phyloP scores from a whole-genome alignment of 805 yeast species.

The Wickerhamomyces kurtzmanii region DNA sequence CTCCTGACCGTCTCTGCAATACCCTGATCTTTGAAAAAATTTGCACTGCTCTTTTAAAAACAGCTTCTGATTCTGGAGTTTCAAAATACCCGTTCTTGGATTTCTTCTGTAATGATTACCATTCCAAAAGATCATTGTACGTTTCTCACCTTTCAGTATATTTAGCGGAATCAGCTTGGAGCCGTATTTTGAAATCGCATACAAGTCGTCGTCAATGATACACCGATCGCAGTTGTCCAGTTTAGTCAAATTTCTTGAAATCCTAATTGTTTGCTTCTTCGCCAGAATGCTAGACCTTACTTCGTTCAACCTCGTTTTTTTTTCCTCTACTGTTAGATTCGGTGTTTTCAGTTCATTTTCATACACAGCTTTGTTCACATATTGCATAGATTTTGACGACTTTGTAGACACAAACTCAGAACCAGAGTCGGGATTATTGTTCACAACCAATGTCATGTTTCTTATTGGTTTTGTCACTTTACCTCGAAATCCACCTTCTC shows the following conservation, averaged over 20 bases:
- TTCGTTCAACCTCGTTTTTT: conserved; percentile 11
- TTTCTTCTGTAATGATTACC: conserved; percentile 17
- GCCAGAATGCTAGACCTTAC: conserved; percentile 6
- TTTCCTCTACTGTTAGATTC: conserved; percentile 13
- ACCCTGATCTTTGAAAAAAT: conserved; percentile 16
- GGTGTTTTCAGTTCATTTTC: conserved; percentile 19
- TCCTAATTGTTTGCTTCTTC: conserved; percentile 12
- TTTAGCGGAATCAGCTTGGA: conserved; percentile 28
- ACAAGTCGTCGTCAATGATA: conserved; percentile 28
- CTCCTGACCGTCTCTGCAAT: conserved; percentile 36
- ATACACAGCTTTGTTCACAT: conserved; percentile 27
- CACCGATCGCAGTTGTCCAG: conserved; percentile 37
- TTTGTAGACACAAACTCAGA: conserved; percentile 20
- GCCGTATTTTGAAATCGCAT: conserved; percentile 31
- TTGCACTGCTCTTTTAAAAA: conserved; percentile 17
- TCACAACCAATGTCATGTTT: conserved; percentile 23
- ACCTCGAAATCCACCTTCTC: conserved; percentile 13
- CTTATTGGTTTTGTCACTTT: conserved; percentile 10
- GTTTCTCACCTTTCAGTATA: conserved; percentile 10
- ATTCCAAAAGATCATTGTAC: conserved; percentile 22
- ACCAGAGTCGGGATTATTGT: conserved; percentile 8
- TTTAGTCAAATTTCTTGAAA: conserved; percentile 21
- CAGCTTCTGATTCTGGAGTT: conserved; percentile 8
- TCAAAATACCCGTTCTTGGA: conserved; percentile 19
- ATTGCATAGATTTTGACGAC: conserved; percentile 25